phyloP scores from a whole-genome alignment of 441 rosid species.

The Mallotus japonicus region DNA sequence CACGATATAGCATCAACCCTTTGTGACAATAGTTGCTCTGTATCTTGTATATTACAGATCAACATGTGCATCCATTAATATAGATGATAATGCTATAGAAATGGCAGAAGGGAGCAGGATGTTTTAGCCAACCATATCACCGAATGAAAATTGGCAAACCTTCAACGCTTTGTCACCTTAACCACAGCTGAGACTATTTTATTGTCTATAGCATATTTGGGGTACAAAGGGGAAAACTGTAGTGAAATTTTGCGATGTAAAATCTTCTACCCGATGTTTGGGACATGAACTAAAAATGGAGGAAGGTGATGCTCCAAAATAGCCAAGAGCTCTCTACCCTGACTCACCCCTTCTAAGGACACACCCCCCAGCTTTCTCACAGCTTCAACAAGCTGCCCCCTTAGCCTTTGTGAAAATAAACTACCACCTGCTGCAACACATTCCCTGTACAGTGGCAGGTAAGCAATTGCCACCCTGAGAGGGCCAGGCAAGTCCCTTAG shows the following conservation, averaged over 20 bases:
- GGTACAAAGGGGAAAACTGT: slow-evolving; percentile 27
- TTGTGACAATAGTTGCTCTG: slow-evolving; percentile 31
- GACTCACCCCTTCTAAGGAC: slow-evolving; percentile 48
- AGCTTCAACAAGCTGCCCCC: slow-evolving; percentile 87
- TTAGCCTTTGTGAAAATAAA: slow-evolving; percentile 68
- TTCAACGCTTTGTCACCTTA: slow-evolving; percentile 27
- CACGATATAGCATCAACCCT: slow-evolving; percentile 34
- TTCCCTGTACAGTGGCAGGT: slow-evolving; percentile 86
- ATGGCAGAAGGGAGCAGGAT: slow-evolving; percentile 1
- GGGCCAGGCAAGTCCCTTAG: slow-evolving; percentile 73
- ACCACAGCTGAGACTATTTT: slow-evolving; percentile 25
- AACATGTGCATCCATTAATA: slow-evolving; percentile 25
- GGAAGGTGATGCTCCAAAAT: slow-evolving; percentile 81
- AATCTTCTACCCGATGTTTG: slow-evolving; percentile 31
- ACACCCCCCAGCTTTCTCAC: slow-evolving; percentile 72
- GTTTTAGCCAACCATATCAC: slow-evolving; percentile 29
- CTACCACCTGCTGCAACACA: slow-evolving; percentile 55
- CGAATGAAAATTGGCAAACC: slow-evolving; percentile 33
- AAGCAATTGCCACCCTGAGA: slow-evolving; percentile 71
- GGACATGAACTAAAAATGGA: slow-evolving; percentile 50
- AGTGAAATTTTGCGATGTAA: slow-evolving; percentile 17
- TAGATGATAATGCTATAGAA: slow-evolving; percentile 24
- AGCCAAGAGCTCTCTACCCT: slow-evolving; percentile 58
- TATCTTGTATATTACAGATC: slow-evolving; percentile 27
- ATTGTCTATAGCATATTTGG: slow-evolving; percentile 34